Evolutionary conservation across 2,329 filamentous ascomycete species (phyloP).

Genomic region (Ascomycota sp.): DNA sequence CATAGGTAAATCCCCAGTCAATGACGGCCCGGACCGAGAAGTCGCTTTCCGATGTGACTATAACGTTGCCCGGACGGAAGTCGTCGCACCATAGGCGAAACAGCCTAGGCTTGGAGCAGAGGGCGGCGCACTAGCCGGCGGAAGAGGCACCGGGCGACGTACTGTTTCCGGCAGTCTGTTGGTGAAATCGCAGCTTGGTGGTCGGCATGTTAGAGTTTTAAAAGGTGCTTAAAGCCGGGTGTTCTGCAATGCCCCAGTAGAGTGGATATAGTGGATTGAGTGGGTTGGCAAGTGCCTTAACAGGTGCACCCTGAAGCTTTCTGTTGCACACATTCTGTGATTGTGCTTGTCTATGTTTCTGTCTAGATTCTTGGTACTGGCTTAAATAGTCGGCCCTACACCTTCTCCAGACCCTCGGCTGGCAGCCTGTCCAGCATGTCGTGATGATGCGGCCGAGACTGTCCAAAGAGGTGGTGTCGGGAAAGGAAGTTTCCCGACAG

Average conservation of each 20-base stretch:
- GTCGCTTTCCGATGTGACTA: constrained; percentile 7
- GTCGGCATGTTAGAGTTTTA: no score
- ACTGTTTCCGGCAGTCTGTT: constrained; percentile 20
- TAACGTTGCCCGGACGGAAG: constrained; percentile 12
- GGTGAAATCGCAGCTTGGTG: no score
- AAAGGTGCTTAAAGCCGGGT: no score
- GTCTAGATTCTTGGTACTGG: no score
- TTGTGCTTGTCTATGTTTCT: no score
- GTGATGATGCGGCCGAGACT: constrained; percentile 1
- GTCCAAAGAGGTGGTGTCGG: constrained; percentile 1
- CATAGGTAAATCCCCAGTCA: constrained; percentile 20
- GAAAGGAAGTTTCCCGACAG: background rate
- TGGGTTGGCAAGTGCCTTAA: no score
- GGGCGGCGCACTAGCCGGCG: constrained; percentile 9
- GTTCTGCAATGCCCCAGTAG: no score
- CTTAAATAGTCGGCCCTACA: no score
- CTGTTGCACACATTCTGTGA: no score
- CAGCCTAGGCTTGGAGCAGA: constrained; percentile 4
- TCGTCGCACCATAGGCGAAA: constrained; percentile 12
- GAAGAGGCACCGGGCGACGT: constrained; percentile 15
- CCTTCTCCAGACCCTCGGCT: no score
- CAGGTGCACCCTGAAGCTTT: no score
- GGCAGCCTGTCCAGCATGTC: constrained; percentile 1
- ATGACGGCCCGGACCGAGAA: constrained; percentile 12
- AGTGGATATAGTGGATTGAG: no score